Percentiles rank a stretch among this genome's conserved stretches.
These are phyloP conservation scores for Coemansia interrupta DNA, from an alignment of 192 early-diverging fungal genomes.

Conservation along the genomic window DNA sequence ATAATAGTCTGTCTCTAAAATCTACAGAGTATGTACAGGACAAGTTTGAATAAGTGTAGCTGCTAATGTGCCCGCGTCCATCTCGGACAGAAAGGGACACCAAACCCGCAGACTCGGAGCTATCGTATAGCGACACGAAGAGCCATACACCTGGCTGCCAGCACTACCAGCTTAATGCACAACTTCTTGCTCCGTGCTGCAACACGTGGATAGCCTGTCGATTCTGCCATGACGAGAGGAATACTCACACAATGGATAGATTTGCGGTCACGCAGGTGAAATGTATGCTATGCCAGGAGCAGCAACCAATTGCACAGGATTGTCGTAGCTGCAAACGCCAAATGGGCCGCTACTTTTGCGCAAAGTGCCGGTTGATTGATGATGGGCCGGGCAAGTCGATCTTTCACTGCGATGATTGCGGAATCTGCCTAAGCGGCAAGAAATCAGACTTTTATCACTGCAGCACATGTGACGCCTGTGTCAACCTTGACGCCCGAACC, in stretches of 20 bases:
- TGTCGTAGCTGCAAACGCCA: conserved; percentile 63
- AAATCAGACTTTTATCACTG: conserved; percentile 89
- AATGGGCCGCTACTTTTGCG: conserved; percentile 82
- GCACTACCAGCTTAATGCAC: conserved; percentile 49
- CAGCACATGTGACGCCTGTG: conserved; percentile 85
- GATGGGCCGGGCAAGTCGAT: conserved; percentile 76
- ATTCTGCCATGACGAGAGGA: conserved; percentile 72
- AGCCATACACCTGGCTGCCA: conserved; percentile 26
- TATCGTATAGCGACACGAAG: conserved; percentile 17
- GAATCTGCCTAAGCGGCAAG: conserved; percentile 86
- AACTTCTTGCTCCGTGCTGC: conserved; percentile 63
- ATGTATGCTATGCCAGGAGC: conserved; percentile 85
- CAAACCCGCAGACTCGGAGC: not conserved
- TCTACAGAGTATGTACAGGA: too few species aligned
- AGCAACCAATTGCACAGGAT: conserved; percentile 72
- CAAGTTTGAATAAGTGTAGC: not conserved
- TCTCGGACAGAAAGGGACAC: too few species aligned
- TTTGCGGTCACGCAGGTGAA: conserved; percentile 76
- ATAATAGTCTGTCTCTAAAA: too few species aligned
- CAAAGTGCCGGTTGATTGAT: conserved; percentile 88
- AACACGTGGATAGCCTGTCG: conserved; percentile 70
- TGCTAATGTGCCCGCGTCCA: not conserved
- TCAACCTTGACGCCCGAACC: conserved; percentile 68
- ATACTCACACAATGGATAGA: conserved; percentile 64
- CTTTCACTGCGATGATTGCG: conserved; percentile 92